Conservation (phyloP, 225 moss, liverwort and hornwort genomes). For the Neckera pumila region DNA sequence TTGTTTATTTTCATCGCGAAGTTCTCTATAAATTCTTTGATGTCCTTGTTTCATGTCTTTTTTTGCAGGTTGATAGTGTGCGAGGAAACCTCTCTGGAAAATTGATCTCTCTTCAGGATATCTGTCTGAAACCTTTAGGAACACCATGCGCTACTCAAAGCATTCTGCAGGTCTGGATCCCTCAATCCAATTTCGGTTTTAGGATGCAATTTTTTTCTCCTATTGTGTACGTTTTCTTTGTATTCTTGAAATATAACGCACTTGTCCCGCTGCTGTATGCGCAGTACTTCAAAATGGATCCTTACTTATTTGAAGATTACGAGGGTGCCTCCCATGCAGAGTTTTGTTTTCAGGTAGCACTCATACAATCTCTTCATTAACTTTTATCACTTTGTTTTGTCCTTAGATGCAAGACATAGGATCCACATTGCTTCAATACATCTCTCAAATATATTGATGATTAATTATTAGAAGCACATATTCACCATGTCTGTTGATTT, state of each 20-base stretch:
- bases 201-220: neutral
- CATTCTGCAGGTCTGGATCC: constrained; percentile 65
- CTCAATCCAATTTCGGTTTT: neutral
- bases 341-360: constrained; percentile 81
- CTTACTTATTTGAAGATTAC: constrained; percentile 52
- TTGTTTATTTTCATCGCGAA: neutral
- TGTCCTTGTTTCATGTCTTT: neutral
- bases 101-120: constrained; percentile 74
- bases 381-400: neutral
- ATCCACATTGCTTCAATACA: neutral
- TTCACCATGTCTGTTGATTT: neutral
- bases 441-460: neutral
- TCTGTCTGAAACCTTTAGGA: constrained; percentile 87
- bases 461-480: neutral
- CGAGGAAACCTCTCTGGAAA: constrained; percentile 57
- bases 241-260: neutral
- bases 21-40: neutral
- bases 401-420: neutral
- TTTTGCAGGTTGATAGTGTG: constrained; percentile 65
- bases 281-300: constrained; percentile 94
- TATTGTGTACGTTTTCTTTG: neutral
- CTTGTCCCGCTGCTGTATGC: neutral
- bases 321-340: constrained; percentile 75
- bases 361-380: neutral
- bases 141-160: constrained; percentile 94